These are phyloP conservation scores for Ogataea chonburiensis DNA, from an alignment of 805 yeast species.

Conservation along the genomic window DNA sequence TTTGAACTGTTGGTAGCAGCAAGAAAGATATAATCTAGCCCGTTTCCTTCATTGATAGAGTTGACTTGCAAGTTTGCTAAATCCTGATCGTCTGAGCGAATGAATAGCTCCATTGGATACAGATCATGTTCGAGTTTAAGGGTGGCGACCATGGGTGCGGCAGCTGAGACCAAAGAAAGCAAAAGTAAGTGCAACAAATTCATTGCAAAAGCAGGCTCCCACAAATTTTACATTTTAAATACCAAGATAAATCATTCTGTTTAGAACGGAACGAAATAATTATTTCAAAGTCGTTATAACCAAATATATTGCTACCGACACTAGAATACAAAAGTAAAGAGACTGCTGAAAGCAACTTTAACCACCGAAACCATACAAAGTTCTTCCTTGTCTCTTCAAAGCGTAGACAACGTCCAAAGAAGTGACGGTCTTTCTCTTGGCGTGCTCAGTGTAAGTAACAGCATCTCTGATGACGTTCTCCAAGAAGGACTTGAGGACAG, in stretches of 20 bases:
- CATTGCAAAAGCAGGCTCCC: no score
- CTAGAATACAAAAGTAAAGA: slow-evolving; percentile 22
- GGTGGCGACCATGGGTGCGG: slow-evolving; percentile 1
- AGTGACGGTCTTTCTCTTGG: slow-evolving; percentile 99
- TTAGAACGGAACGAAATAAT: slow-evolving; percentile 13
- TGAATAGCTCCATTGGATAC: slow-evolving; percentile 10
- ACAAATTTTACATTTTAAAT: not conserved
- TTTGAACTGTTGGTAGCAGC: slow-evolving; percentile 13
- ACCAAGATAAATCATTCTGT: slow-evolving; percentile 8
- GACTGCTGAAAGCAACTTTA: slow-evolving; percentile 39
- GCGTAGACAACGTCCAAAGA: slow-evolving; percentile 98
- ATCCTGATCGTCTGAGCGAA: slow-evolving; percentile 6
- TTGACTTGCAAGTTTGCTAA: slow-evolving; percentile 10
- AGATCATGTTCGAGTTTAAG: not conserved
- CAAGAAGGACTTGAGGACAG: slow-evolving; percentile 91
- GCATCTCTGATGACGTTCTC: slow-evolving; percentile 99
- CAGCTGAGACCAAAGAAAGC: slow-evolving; percentile 2
- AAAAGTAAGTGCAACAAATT: no score
- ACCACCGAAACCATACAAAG: slow-evolving; percentile 99
- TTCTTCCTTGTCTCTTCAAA: slow-evolving; percentile 99
- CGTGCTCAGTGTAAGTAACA: slow-evolving; percentile 99
- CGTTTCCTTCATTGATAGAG: slow-evolving; percentile 21
- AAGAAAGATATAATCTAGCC: slow-evolving; percentile 19
- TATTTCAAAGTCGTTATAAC: slow-evolving; percentile 10
- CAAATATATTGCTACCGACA: slow-evolving; percentile 20